phyloP scores from a whole-genome alignment of 768 basidiomycete species.

The Mycena leptocephala region DNA sequence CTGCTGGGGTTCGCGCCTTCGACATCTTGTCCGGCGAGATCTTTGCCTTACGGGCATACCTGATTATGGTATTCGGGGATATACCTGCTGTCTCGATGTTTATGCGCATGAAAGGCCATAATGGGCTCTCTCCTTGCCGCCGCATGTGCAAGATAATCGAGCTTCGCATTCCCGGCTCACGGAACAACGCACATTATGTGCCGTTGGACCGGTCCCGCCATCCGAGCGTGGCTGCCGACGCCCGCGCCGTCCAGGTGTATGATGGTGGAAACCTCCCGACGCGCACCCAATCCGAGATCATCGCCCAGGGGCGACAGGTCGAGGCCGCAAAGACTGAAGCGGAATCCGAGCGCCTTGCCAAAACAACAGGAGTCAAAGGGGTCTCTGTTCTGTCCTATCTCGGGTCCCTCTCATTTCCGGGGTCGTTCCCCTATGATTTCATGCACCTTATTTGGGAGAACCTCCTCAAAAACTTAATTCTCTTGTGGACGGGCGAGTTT shows the following conservation, averaged over 20 bases:
- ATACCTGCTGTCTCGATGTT: constrained; percentile 41
- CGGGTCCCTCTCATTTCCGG: constrained; percentile 53
- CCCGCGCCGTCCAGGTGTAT: constrained; percentile 26
- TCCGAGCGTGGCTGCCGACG: constrained; percentile 26
- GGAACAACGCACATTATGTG: constrained; percentile 44
- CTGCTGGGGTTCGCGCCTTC: constrained; percentile 48
- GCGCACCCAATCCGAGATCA: constrained; percentile 47
- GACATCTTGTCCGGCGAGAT: constrained; percentile 33
- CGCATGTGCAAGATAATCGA: constrained; percentile 47
- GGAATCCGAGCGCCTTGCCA: constrained; percentile 40
- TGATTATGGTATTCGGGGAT: constrained; percentile 48
- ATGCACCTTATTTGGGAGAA: background rate
- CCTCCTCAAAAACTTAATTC: constrained; percentile 49
- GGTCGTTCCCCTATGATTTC: constrained; percentile 61
- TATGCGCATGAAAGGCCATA: constrained; percentile 51
- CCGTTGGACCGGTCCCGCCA: constrained; percentile 43
- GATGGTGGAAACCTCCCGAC: constrained; percentile 54
- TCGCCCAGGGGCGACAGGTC: constrained; percentile 42
- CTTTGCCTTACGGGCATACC: constrained; percentile 51
- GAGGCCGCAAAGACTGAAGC: constrained; percentile 39
- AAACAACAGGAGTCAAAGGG: constrained; percentile 52
- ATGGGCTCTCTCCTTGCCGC: constrained; percentile 49
- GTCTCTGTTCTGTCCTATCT: constrained; percentile 49
- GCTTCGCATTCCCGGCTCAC: constrained; percentile 33
- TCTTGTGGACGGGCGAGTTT: constrained; percentile 50